Evolutionary conservation across 768 basidiomycete species (phyloP).

Genomic region (Omphalotus guepiniiformis): DNA sequence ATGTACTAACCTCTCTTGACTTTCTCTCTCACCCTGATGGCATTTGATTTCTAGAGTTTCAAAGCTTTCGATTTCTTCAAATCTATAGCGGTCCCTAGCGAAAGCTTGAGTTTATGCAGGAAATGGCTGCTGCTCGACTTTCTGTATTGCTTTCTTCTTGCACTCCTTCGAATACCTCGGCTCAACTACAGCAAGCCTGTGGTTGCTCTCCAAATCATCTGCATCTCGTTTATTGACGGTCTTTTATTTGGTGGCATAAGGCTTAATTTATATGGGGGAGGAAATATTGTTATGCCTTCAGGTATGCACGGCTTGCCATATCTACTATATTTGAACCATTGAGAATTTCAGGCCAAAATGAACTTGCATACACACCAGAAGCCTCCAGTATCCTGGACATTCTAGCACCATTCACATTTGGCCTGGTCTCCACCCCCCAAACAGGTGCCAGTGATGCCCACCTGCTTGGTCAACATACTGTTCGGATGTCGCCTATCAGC

Average conservation of each 20-base stretch:
- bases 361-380: slow-evolving; percentile 39
- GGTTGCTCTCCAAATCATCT: slow-evolving; percentile 56
- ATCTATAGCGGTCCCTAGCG: slow-evolving; percentile 45
- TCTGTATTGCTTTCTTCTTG: slow-evolving; percentile 51
- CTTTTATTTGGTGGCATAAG: slow-evolving; percentile 70
- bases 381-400: slow-evolving; percentile 45
- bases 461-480: slow-evolving; percentile 83
- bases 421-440: slow-evolving; percentile 39
- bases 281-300: slow-evolving; percentile 6
- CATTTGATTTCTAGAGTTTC: slow-evolving; percentile 47
- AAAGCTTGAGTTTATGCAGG: slow-evolving; percentile 39
- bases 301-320: slow-evolving; percentile 27
- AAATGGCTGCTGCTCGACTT: slow-evolving; percentile 78
- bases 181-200: slow-evolving; percentile 63
- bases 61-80: slow-evolving; percentile 71
- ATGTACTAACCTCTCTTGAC: slow-evolving; percentile 13
- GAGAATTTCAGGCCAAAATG: slow-evolving; percentile 24
- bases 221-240: slow-evolving; percentile 62
- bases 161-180: slow-evolving; percentile 68
- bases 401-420: slow-evolving; percentile 47
- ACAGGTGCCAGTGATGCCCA: slow-evolving; percentile 47
- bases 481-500: slow-evolving; percentile 90
- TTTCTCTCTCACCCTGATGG: slow-evolving; percentile 1
- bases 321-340: background rate
- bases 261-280: slow-evolving; percentile 42